Conservation (phyloP, 306 rosid genomes). For the Psophocarpus tetragonolobus region DNA sequence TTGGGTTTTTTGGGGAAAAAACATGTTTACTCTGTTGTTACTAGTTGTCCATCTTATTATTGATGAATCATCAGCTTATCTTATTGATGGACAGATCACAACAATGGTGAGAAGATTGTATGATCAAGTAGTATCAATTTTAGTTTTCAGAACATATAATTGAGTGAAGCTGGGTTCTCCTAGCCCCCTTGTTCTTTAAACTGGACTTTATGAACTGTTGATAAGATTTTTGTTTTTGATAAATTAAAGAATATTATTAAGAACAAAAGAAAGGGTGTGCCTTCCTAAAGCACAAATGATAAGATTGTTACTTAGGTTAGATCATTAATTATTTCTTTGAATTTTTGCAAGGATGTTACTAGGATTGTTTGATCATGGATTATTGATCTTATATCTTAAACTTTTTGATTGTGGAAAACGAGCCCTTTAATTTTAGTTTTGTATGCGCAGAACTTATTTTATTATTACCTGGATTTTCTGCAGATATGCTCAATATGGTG, state of each 20-base stretch:
- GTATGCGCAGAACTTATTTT: neutral
- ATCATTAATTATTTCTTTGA: neutral
- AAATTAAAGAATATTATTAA: no score
- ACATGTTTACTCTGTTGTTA: neutral
- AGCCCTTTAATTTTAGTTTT: neutral
- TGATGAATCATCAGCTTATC: neutral
- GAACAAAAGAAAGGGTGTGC: no score
- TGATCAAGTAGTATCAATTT: neutral
- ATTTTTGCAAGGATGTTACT: neutral
- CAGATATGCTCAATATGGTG: slow-evolving; percentile 86
- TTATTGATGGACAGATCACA: neutral
- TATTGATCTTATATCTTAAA: neutral
- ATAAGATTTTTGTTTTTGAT: no score
- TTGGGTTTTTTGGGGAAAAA: neutral
- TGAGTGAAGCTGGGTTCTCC: neutral
- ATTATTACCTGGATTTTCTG: slow-evolving; percentile 10
- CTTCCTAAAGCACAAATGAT: no score
- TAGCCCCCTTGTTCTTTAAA: neutral
- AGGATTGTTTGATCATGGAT: neutral
- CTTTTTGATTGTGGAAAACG: neutral
- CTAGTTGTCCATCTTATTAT: neutral
- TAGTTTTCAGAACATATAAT: neutral
- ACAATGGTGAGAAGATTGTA: neutral
- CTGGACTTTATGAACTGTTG: neutral
- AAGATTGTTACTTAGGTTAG: neutral